phyloP scores from a whole-genome alignment of 164 flowering plant genomes.

The Umbellularia californica region DNA sequence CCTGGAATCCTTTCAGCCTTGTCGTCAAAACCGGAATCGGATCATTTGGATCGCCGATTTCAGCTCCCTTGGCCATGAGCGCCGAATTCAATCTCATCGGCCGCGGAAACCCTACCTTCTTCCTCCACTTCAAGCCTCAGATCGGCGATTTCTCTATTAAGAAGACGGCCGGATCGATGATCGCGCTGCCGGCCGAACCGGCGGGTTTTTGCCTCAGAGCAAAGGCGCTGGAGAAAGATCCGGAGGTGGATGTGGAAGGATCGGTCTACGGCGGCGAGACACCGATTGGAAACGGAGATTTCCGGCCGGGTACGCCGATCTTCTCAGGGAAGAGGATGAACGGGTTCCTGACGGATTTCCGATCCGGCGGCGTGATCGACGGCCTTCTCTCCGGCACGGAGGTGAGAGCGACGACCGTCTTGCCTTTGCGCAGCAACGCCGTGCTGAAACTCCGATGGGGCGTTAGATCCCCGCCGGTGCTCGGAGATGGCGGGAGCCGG shows the following conservation, averaged over 20 bases:
- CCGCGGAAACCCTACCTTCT: conserved; percentile 50
- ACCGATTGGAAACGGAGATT: conserved; percentile 11
- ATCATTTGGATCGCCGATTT: conserved; percentile 54
- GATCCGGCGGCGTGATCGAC: conserved; percentile 8
- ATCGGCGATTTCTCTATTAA: conserved; percentile 66
- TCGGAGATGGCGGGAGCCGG: conserved; percentile 4
- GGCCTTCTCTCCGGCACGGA: conserved; percentile 38
- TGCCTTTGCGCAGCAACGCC: conserved; percentile 47
- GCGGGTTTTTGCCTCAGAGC: conserved; percentile 13
- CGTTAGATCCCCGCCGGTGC: conserved; percentile 43
- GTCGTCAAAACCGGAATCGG: conserved; percentile 66
- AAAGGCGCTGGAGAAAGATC: conserved; percentile 27
- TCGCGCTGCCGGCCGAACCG: conserved; percentile 1
- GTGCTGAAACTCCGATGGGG: conserved; percentile 59
- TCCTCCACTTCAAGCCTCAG: conserved; percentile 57
- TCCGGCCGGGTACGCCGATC: conserved; percentile 3
- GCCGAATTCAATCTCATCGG: conserved; percentile 62
- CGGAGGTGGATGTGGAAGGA: conserved; percentile 20
- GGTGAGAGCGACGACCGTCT: conserved; percentile 45
- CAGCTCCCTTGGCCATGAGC: conserved; percentile 55
- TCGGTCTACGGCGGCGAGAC: conserved; percentile 4
- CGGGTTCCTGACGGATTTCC: conserved; percentile 1
- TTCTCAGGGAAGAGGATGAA: conserved; percentile 12
- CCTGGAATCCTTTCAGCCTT: conserved; percentile 57
- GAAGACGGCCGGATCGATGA: conserved; percentile 21